Conservation (phyloP, 2,329 filamentous ascomycete genomes). For the Penicillium sp. region DNA sequence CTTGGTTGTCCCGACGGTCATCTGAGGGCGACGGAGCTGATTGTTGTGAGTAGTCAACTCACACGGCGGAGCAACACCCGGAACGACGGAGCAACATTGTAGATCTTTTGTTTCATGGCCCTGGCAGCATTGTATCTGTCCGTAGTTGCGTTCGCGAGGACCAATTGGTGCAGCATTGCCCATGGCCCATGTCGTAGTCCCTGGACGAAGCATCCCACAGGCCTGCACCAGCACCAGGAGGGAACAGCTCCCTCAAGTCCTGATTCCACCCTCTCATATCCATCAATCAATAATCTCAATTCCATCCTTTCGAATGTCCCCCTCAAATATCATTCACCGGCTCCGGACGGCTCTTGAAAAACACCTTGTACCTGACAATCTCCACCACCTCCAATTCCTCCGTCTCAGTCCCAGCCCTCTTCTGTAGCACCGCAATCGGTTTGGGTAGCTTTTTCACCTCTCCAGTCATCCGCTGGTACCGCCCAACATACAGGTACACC, state of each 20-base stretch:
- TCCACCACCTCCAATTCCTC: conserved; percentile 78
- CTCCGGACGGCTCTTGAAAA: conserved; percentile 85
- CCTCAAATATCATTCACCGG: conserved; percentile 66
- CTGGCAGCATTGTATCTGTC: background rate
- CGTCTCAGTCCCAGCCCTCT: conserved; percentile 49
- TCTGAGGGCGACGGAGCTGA: conserved; percentile 1
- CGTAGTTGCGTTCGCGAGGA: background rate
- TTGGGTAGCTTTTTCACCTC: conserved; percentile 86
- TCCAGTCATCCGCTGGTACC: conserved; percentile 85
- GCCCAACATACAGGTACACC: conserved; percentile 85
- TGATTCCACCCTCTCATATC: background rate
- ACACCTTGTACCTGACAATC: conserved; percentile 82
- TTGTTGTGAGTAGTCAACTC: background rate
- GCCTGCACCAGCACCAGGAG: background rate
- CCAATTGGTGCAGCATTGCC: background rate
- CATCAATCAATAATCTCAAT: background rate
- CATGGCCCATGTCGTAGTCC: background rate
- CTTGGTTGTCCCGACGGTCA: background rate
- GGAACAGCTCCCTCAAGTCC: background rate
- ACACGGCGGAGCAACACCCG: background rate
- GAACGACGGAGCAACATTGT: no score
- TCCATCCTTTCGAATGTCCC: background rate
- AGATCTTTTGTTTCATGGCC: background rate
- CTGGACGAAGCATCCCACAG: background rate
- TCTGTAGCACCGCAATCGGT: conserved; percentile 78